phyloP scores from a whole-genome alignment of 495 filamentous ascomycete species.

The Niebla homalea region DNA sequence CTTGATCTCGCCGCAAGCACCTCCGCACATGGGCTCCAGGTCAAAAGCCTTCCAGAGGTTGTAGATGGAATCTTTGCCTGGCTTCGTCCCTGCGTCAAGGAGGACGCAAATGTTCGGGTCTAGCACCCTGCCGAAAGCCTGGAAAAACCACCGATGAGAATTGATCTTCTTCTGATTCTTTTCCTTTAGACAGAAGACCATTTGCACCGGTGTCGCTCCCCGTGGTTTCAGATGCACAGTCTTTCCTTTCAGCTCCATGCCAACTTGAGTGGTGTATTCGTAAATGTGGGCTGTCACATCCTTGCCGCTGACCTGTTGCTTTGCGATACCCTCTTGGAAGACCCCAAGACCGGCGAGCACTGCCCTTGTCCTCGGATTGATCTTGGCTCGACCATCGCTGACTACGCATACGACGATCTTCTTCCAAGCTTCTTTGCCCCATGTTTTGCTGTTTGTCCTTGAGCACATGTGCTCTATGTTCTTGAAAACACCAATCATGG shows the following conservation, averaged over 20 bases:
- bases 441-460: constrained; percentile 80
- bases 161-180: constrained; percentile 99
- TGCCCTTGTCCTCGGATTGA: constrained; percentile 82
- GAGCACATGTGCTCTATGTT: constrained; percentile 97
- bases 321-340: constrained; percentile 97
- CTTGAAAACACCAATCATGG: constrained; percentile 95
- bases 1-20: constrained; percentile 98
- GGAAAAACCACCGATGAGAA: constrained; percentile 98
- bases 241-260: constrained; percentile 74
- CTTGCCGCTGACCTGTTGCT: constrained; percentile 93
- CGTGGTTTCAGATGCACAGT: constrained; percentile 68
- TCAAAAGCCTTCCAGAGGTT: constrained; percentile 98
- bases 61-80: constrained; percentile 87
- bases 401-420: constrained; percentile 99
- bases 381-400: constrained; percentile 96
- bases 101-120: constrained; percentile 95
- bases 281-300: constrained; percentile 98
- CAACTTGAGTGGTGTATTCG: constrained; percentile 95
- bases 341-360: constrained; percentile 87
- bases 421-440: constrained; percentile 98
- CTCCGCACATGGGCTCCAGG: constrained; percentile 89
- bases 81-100: constrained; percentile 90
- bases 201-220: constrained; percentile 72
- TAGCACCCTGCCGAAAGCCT: constrained; percentile 84
- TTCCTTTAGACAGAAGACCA: constrained; percentile 98